phyloP scores from a whole-genome alignment of 257 asterid genomes.

The Forsythia suspensa region DNA sequence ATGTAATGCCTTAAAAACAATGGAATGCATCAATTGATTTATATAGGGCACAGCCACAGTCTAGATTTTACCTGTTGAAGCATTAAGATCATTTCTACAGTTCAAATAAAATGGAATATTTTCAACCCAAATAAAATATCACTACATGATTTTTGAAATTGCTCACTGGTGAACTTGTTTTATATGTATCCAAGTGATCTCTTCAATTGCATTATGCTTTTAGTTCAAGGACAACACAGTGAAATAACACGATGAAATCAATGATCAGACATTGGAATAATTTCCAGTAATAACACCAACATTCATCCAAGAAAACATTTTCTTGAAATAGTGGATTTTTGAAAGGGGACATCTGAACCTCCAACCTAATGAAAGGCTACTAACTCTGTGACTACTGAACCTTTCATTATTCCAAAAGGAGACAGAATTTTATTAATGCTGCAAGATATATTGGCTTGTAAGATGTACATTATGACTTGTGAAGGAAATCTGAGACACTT shows the following conservation, averaged over 20 bases:
- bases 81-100: background rate
- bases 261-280: background rate
- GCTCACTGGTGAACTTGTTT: background rate
- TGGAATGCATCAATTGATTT: background rate
- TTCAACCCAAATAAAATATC: background rate
- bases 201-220: background rate
- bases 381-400: background rate
- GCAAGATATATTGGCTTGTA: background rate
- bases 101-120: background rate
- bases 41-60: background rate
- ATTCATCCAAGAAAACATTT: background rate
- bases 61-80: background rate
- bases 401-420: background rate
- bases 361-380: background rate
- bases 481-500: background rate
- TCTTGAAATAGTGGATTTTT: background rate
- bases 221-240: background rate
- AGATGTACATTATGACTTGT: background rate
- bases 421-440: background rate
- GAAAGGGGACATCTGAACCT: background rate
- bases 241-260: background rate
- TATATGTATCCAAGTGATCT: background rate
- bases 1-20: background rate
- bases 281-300: background rate
- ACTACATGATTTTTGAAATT: background rate